These are phyloP conservation scores for Remersonia thermophila DNA, from an alignment of 2,329 filamentous ascomycete genomes.

Conservation along the genomic window DNA sequence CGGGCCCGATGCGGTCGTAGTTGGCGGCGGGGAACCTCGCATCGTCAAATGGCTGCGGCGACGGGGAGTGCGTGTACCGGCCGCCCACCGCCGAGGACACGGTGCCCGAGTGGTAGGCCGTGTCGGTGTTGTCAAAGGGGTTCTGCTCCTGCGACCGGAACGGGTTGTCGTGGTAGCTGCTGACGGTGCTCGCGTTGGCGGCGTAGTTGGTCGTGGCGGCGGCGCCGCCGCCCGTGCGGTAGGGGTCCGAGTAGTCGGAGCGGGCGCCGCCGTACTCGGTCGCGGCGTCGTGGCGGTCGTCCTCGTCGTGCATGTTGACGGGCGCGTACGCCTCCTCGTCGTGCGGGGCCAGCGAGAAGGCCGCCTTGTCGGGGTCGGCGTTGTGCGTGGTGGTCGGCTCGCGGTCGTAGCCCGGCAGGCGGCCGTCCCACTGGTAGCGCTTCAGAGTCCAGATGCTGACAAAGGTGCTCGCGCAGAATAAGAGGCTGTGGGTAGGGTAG, in stretches of 20 bases:
- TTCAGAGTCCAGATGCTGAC: slow-evolving; percentile 48
- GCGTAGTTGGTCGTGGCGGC: too few species aligned
- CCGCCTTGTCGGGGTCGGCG: slow-evolving; percentile 58
- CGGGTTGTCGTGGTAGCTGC: slow-evolving; percentile 22
- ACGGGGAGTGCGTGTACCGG: slow-evolving; percentile 15
- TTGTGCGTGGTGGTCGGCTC: slow-evolving; percentile 27
- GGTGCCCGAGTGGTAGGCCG: slow-evolving; percentile 30
- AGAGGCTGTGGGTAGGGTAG: slow-evolving; percentile 32
- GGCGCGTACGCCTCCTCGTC: slow-evolving; percentile 54
- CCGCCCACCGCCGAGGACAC: slow-evolving; percentile 13
- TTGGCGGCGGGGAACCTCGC: slow-evolving; percentile 44
- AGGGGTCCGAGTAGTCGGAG: slow-evolving; percentile 17
- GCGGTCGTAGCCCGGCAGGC: slow-evolving; percentile 47
- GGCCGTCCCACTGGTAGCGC: slow-evolving; percentile 50
- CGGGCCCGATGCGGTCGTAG: slow-evolving; percentile 43
- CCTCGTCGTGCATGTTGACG: slow-evolving; percentile 42
- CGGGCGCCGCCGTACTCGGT: slow-evolving; percentile 10
- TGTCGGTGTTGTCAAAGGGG: slow-evolving; percentile 40
- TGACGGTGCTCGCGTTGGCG: slow-evolving; percentile 31
- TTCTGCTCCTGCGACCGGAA: slow-evolving; percentile 19
- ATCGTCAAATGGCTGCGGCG: slow-evolving; percentile 34
- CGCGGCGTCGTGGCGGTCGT: slow-evolving; percentile 17
- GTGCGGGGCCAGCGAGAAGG: slow-evolving; percentile 55
- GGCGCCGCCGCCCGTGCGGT: slow-evolving; percentile 13
- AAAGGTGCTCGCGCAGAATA: slow-evolving; percentile 40